phyloP scores from a whole-genome alignment of 2,329 filamentous ascomycete genomes.

The Talaromyces sp. region DNA sequence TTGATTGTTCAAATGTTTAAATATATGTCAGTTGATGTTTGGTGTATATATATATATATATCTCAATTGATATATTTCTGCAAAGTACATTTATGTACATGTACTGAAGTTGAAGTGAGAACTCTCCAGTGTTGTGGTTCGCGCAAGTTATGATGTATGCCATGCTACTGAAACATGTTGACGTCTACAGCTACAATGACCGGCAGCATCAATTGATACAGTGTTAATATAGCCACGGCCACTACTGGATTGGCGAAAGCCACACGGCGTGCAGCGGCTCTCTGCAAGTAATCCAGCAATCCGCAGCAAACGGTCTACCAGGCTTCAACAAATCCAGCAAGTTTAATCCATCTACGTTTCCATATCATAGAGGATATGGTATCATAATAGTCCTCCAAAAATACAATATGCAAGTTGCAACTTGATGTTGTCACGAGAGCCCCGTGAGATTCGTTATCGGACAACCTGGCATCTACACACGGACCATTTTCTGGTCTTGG shows the following conservation, averaged over 20 bases:
- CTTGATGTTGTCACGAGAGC: background rate
- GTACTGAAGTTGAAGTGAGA: too few species aligned
- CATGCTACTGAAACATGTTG: too few species aligned
- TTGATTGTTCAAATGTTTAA: too few species aligned
- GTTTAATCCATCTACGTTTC: background rate
- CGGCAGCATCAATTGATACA: background rate
- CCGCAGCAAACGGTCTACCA: background rate
- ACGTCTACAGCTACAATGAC: background rate
- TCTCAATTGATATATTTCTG: too few species aligned
- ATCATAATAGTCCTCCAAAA: background rate
- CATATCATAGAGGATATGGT: background rate
- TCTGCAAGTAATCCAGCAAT: background rate
- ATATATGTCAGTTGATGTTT: too few species aligned
- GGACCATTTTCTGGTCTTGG: background rate
- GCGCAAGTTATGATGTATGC: background rate
- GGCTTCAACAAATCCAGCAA: background rate
- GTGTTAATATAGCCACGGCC: background rate
- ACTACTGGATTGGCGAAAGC: background rate
- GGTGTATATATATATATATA: too few species aligned
- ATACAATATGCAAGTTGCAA: background rate
- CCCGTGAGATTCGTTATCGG: background rate
- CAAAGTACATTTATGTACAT: too few species aligned
- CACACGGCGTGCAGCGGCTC: background rate
- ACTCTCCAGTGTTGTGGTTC: too few species aligned
- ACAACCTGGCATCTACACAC: constrained; percentile 8